phyloP scores from a whole-genome alignment of 2,329 filamentous ascomycete genomes.

The Mollisiaceae sp. region DNA sequence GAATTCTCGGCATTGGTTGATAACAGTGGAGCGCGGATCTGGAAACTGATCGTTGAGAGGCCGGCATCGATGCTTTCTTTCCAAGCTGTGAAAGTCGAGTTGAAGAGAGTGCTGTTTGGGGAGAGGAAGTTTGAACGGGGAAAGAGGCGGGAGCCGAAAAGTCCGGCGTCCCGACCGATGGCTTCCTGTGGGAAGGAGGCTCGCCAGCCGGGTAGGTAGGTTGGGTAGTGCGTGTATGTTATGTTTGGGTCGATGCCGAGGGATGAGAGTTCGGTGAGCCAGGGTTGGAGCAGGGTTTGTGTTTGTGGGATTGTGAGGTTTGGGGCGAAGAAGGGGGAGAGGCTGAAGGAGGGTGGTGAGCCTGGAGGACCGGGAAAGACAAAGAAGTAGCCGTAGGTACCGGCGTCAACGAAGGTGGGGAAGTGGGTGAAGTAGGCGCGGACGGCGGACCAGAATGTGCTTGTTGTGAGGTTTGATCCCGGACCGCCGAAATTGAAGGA shows the following conservation, averaged over 20 bases:
- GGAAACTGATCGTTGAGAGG: not conserved
- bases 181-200: not conserved
- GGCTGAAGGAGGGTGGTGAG: not conserved
- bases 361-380: not conserved
- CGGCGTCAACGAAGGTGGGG: constrained; percentile 52
- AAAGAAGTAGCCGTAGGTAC: constrained; percentile 4
- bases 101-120: not conserved
- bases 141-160: not conserved
- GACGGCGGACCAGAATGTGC: not conserved
- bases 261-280: not conserved
- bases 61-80: not conserved
- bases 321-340: constrained; percentile 3
- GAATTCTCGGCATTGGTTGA: not conserved
- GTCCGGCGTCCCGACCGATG: not conserved
- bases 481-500: constrained; percentile 38
- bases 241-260: not conserved
- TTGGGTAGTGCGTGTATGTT: not conserved
- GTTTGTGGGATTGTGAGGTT: not conserved
- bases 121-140: not conserved
- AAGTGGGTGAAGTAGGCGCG: constrained; percentile 2
- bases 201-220: not conserved
- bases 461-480: constrained; percentile 36
- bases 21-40: not conserved
- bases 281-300: not conserved
- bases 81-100: not conserved